A percentile compares a stretch with the other conserved stretches of the same genome.
phyloP scores from a whole-genome alignment of 2,329 filamentous ascomycete genomes.

The Talaromyces albobiverticillius region DNA sequence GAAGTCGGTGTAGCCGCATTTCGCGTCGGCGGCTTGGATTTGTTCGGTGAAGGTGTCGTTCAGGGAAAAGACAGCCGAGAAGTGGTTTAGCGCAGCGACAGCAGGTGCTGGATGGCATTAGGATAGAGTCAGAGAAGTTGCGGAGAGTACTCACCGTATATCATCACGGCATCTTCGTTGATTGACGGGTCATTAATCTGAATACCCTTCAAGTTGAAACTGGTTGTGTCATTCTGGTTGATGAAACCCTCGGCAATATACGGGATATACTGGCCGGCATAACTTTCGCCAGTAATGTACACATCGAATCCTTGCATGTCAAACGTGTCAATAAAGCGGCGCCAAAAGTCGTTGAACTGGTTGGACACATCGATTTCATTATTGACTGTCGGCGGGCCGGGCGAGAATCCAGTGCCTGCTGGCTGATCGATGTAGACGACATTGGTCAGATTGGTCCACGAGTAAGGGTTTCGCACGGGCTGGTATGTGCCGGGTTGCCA shows the following conservation, averaged over 20 bases:
- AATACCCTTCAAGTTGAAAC: conserved; percentile 64
- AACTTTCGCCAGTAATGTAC: conserved; percentile 72
- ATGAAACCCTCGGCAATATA: conserved; percentile 74
- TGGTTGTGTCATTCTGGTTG: conserved; percentile 61
- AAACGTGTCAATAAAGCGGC: conserved; percentile 54
- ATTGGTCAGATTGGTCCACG: conserved; percentile 61
- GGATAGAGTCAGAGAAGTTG: not conserved
- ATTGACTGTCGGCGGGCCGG: conserved; percentile 61
- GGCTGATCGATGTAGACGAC: conserved; percentile 69
- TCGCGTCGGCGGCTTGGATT: conserved; percentile 38
- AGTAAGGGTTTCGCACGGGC: conserved; percentile 49
- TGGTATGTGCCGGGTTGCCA: conserved; percentile 41
- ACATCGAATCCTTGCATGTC: conserved; percentile 65
- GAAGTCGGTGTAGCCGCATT: conserved; percentile 47
- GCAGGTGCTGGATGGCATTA: conserved; percentile 28
- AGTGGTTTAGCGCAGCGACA: conserved; percentile 41
- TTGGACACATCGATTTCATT: conserved; percentile 65
- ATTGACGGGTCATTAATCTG: conserved; percentile 69
- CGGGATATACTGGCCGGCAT: conserved; percentile 66
- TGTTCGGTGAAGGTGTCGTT: conserved; percentile 42
- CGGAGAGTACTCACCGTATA: conserved; percentile 45
- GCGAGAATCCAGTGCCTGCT: conserved; percentile 57
- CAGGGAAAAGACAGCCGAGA: conserved; percentile 41
- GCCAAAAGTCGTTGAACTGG: conserved; percentile 71
- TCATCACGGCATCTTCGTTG: conserved; percentile 51